Conservation (phyloP, 2,329 filamentous ascomycete genomes). For the Xylogone sp. region DNA sequence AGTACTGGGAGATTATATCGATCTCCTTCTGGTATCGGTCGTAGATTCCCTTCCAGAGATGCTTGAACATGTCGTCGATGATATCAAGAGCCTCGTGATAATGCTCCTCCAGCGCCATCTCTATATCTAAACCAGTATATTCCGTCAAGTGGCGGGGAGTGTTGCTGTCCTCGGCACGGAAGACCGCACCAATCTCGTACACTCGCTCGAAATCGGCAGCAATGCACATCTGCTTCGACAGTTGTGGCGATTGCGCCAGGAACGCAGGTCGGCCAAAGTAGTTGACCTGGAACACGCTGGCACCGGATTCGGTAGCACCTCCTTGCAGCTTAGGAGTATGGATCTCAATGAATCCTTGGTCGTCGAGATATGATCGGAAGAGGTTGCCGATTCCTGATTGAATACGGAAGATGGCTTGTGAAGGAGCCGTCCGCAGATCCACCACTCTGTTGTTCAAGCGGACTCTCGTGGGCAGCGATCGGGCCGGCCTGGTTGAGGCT, state of each 20-base stretch:
- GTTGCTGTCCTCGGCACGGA: constrained; percentile 93
- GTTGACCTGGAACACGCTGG: constrained; percentile 86
- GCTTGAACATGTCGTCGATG: constrained; percentile 78
- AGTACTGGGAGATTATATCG: constrained; percentile 75
- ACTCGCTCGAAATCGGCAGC: constrained; percentile 85
- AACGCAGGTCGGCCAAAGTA: constrained; percentile 88
- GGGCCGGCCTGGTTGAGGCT: constrained; percentile 6
- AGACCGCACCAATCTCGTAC: constrained; percentile 86
- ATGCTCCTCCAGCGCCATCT: constrained; percentile 86
- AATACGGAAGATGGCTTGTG: constrained; percentile 84
- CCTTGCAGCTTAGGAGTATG: constrained; percentile 91
- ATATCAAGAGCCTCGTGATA: constrained; percentile 83
- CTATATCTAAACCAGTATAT: constrained; percentile 87
- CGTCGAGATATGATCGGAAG: constrained; percentile 74
- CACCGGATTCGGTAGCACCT: constrained; percentile 84
- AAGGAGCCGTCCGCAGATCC: constrained; percentile 79
- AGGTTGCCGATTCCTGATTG: constrained; percentile 75
- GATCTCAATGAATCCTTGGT: constrained; percentile 82
- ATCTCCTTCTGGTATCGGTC: constrained; percentile 67
- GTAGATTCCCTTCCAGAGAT: constrained; percentile 71
- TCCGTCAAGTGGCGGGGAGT: constrained; percentile 93
- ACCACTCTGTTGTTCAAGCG: constrained; percentile 77
- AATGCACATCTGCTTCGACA: constrained; percentile 91
- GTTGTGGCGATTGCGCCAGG: constrained; percentile 84
- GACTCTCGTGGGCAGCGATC: constrained; percentile 37